A percentile compares a stretch with the other conserved stretches of the same genome.
Evolutionary conservation across 2,329 filamentous ascomycete genomes (phyloP).

Genomic region (Pestalotiopsis sp.): DNA sequence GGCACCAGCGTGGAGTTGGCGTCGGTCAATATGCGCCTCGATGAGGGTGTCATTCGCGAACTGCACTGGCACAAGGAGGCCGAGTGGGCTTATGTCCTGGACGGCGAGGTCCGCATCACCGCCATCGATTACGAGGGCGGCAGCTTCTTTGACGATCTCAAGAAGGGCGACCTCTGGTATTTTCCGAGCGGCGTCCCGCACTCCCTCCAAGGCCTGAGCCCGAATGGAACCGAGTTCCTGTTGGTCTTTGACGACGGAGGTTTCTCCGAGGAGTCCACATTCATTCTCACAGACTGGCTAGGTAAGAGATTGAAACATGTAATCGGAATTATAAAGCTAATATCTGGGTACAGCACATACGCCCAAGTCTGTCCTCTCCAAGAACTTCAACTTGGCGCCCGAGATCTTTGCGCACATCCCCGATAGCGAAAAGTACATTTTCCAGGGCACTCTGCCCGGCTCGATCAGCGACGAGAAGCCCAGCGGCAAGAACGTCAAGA

Average conservation of each 20-base stretch:
- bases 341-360: conserved; percentile 54
- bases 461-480: conserved; percentile 67
- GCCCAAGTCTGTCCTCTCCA: conserved; percentile 67
- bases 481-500: conserved; percentile 59
- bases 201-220: conserved; percentile 70
- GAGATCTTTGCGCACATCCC: conserved; percentile 71
- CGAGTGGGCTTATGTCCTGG: conserved; percentile 75
- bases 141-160: conserved; percentile 74
- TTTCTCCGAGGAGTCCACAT: conserved; percentile 65
- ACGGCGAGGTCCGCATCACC: conserved; percentile 70
- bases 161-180: conserved; percentile 78
- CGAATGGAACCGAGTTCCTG: conserved; percentile 66
- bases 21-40: conserved; percentile 77
- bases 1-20: conserved; percentile 69
- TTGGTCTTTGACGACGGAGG: conserved; percentile 46
- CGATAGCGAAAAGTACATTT: conserved; percentile 72
- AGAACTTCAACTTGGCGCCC: conserved; percentile 74
- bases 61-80: conserved; percentile 81
- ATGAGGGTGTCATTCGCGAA: conserved; percentile 71
- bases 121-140: conserved; percentile 74
- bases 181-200: conserved; percentile 78
- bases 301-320: conserved; percentile 37
- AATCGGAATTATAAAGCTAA: not conserved
- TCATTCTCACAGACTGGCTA: conserved; percentile 73
- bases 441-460: conserved; percentile 66